Evolutionary conservation across 768 basidiomycete species (phyloP).

Genomic region (Kwoniella mangroviensis): DNA sequence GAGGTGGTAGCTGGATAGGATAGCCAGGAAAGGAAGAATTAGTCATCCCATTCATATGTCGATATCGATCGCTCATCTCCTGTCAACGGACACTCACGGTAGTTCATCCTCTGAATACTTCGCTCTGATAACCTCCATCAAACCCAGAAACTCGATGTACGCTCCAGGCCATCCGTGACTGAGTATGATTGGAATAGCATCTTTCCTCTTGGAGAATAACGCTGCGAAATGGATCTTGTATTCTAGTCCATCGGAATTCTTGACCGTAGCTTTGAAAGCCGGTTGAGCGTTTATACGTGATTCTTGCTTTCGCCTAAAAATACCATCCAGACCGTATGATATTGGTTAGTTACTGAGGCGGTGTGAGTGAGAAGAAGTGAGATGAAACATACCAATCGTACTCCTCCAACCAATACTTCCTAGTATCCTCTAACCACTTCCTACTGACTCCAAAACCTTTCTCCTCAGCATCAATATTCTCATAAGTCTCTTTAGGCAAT

Average conservation of each 20-base stretch:
- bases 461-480: constrained; percentile 27
- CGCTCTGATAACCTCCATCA: constrained; percentile 20
- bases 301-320: constrained; percentile 37
- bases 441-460: constrained; percentile 35
- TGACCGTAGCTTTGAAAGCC: constrained; percentile 27
- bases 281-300: constrained; percentile 33
- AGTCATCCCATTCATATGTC: too few species aligned
- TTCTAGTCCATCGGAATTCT: constrained; percentile 27
- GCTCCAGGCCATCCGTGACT: constrained; percentile 42
- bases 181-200: constrained; percentile 27
- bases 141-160: constrained; percentile 29
- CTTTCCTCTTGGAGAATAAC: constrained; percentile 20
- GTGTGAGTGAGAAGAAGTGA: too few species aligned
- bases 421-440: constrained; percentile 37
- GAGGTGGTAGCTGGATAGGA: constrained; percentile 29
- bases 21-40: too few species aligned
- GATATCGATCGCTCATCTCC: too few species aligned
- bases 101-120: constrained; percentile 17
- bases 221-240: constrained; percentile 26
- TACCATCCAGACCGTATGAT: not conserved
- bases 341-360: not conserved
- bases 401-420: constrained; percentile 29
- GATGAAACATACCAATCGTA: constrained; percentile 39
- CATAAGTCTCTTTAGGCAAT: constrained; percentile 38
- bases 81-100: constrained; percentile 15